A percentile compares a stretch with the other conserved stretches of the same genome.
Evolutionary conservation across 768 basidiomycete species (phyloP).

Genomic region (Favolaschia claudopus): DNA sequence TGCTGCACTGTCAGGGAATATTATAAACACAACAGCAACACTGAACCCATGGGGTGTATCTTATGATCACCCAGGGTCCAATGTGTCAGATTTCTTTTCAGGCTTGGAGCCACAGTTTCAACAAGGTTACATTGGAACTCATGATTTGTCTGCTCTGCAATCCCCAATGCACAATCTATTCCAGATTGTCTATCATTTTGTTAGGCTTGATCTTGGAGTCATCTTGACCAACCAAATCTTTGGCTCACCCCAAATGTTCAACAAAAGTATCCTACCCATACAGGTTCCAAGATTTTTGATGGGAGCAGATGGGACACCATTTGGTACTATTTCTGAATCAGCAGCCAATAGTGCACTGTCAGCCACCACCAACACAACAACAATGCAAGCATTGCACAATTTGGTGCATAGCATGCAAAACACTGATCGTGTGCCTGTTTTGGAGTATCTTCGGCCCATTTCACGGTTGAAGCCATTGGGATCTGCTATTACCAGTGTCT

Average conservation of each 20-base stretch:
- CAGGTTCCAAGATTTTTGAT: not conserved
- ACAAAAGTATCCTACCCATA: not conserved
- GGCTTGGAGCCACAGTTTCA: not conserved
- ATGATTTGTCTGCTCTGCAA: not conserved
- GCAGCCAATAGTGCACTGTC: not conserved
- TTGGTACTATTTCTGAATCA: not conserved
- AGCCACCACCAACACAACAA: not conserved
- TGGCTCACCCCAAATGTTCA: not conserved
- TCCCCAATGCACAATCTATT: not conserved
- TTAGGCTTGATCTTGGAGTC: slow-evolving; percentile 5
- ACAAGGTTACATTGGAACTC: not conserved
- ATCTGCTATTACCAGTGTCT: slow-evolving; percentile 1
- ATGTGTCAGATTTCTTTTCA: not conserved
- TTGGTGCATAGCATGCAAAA: not conserved
- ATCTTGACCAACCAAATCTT: slow-evolving; percentile 7
- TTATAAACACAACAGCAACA: not conserved
- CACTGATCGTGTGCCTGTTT: not conserved
- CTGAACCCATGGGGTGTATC: not conserved
- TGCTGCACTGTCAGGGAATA: not conserved
- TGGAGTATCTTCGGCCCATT: not conserved
- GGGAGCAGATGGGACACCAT: not conserved
- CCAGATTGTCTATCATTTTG: not conserved
- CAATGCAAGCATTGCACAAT: not conserved
- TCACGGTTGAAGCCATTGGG: not conserved
- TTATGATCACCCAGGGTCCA: not conserved